phyloP scores from a whole-genome alignment of 345 rosid genomes.

The Eucalyptus sp. region DNA sequence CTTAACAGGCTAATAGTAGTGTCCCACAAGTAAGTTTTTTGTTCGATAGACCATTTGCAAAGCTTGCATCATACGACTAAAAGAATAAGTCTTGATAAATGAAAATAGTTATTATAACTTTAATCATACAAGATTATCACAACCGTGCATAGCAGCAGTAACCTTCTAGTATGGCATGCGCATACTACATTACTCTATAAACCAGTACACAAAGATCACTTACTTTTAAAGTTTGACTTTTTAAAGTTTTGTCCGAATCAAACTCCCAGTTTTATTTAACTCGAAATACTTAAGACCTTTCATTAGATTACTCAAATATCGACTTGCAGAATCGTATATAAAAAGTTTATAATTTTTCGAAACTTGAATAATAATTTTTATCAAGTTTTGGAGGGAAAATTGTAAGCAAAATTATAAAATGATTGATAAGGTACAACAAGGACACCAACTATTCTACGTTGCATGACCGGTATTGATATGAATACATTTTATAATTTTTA shows the following conservation, averaged over 20 bases:
- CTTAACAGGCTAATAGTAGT: neutral
- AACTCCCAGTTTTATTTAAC: neutral
- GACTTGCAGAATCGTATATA: neutral
- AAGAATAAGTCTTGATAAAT: neutral
- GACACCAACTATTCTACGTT: accelerated
- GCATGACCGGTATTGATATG: accelerated
- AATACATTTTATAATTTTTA: neutral
- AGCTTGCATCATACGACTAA: neutral
- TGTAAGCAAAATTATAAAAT: neutral
- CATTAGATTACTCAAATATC: neutral
- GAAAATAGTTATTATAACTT: neutral
- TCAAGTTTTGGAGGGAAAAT: neutral
- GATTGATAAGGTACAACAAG: neutral
- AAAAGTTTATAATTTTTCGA: neutral
- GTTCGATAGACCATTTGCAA: neutral
- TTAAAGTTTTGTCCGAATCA: neutral
- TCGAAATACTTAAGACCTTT: neutral
- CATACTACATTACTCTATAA: neutral
- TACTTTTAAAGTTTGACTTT: neutral
- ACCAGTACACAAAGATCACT: neutral
- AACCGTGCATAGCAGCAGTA: neutral
- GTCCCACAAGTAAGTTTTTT: neutral
- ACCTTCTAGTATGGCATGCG: neutral
- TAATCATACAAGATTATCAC: neutral
- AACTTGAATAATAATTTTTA: neutral